Evolutionary conservation across 768 basidiomycete species (phyloP).

Genomic region (Pisolithus marmoratus): DNA sequence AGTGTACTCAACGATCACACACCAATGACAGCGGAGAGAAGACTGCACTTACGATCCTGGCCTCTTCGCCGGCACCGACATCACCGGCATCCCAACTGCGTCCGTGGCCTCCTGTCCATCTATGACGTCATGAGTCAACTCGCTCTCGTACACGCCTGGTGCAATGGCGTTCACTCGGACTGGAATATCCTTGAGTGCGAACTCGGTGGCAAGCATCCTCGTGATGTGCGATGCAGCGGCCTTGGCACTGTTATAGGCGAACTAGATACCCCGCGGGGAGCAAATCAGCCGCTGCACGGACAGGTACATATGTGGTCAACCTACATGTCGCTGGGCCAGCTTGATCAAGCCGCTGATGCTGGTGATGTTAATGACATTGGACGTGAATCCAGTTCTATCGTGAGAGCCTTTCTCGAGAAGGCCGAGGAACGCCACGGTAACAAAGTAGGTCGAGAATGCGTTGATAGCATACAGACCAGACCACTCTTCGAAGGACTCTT

Average conservation of each 20-base stretch:
- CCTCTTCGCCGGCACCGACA: conserved; percentile 55
- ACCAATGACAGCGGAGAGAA: not conserved
- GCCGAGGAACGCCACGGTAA: conserved; percentile 70
- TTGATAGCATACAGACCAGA: conserved; percentile 57
- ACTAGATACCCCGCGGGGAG: conserved; percentile 37
- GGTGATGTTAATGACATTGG: conserved; percentile 71
- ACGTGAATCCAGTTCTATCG: conserved; percentile 51
- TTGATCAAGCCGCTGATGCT: conserved; percentile 71
- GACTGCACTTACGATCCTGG: conserved; percentile 56
- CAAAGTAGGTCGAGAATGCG: conserved; percentile 72
- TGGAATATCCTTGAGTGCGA: conserved; percentile 60
- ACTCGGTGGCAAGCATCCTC: conserved; percentile 69
- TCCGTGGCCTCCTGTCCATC: conserved; percentile 41
- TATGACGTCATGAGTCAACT: conserved; percentile 61
- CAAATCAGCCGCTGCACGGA: not conserved
- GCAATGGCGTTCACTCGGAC: conserved; percentile 73
- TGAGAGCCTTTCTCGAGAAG: conserved; percentile 67
- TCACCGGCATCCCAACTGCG: conserved; percentile 51
- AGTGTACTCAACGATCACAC: conserved; percentile 3
- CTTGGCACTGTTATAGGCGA: conserved; percentile 77
- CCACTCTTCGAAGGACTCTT: conserved; percentile 63
- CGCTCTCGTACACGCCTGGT: conserved; percentile 71
- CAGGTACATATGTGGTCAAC: conserved; percentile 16
- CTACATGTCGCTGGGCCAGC: conserved; percentile 71
- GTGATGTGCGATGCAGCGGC: conserved; percentile 75